Conservation (phyloP, 2,329 filamentous ascomycete genomes). For the Zasmidium angulare region DNA sequence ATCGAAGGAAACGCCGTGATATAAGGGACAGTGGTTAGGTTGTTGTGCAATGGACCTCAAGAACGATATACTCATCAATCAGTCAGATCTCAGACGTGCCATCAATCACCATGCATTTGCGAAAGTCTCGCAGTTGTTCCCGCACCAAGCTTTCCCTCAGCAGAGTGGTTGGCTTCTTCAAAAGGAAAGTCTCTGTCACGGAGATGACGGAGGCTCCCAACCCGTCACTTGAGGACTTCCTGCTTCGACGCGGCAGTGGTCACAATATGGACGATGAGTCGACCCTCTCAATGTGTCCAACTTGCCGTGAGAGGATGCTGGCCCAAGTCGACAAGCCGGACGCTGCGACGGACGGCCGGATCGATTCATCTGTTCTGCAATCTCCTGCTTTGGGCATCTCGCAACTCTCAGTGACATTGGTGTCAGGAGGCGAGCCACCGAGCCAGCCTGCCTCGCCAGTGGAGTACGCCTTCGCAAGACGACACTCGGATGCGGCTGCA, state of each 20-base stretch:
- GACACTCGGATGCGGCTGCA: too few relatives aligned
- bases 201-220: neutral
- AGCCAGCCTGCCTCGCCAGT: too few relatives aligned
- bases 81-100: too few relatives aligned
- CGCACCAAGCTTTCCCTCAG: neutral
- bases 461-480: too few relatives aligned
- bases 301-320: neutral
- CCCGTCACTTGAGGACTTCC: neutral
- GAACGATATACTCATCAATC: too few relatives aligned
- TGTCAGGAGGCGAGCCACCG: neutral
- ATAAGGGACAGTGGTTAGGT: too few relatives aligned
- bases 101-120: neutral
- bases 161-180: neutral
- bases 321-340: neutral
- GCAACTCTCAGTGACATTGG: neutral
- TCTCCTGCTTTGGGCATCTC: neutral
- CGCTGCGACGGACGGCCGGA: neutral
- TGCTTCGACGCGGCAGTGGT: neutral
- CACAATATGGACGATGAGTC: neutral
- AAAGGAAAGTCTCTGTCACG: neutral
- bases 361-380: neutral
- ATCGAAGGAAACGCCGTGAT: too few relatives aligned
- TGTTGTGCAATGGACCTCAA: too few relatives aligned
- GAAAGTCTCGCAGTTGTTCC: too few relatives aligned
- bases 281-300: neutral